Percentiles rank a stretch among this genome's conserved stretches.
These are phyloP conservation scores for Myriosclerotinia curreyana DNA, from an alignment of 2,329 filamentous ascomycete genomes.

Conservation along the genomic window DNA sequence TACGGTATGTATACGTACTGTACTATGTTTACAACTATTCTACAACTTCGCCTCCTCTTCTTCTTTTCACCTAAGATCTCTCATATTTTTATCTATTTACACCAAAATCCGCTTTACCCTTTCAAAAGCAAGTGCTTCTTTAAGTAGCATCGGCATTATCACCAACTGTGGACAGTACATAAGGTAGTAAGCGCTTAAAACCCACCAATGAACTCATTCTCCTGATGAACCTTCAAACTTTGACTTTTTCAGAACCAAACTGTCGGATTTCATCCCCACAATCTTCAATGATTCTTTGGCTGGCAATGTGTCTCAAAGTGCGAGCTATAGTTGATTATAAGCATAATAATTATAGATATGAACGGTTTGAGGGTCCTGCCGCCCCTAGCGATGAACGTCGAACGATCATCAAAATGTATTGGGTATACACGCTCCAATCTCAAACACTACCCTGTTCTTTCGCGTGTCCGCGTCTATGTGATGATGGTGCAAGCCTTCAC, in stretches of 20 bases:
- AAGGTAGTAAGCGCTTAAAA: slow-evolving; percentile 3
- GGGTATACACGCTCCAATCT: not conserved
- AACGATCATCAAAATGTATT: not conserved
- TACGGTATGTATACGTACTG: too few species aligned
- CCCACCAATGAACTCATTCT: not conserved
- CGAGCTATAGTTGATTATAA: not conserved
- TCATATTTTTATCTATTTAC: not conserved
- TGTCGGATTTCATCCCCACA: not conserved
- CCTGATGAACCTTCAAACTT: not conserved
- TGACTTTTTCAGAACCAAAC: not conserved
- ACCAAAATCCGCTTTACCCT: not conserved
- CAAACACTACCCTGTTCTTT: slow-evolving; percentile 1
- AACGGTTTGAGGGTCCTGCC: not conserved
- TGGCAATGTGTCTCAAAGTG: not conserved
- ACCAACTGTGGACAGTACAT: not conserved
- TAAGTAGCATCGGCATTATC: not conserved
- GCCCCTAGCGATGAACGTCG: slow-evolving; percentile 9
- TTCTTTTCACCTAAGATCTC: too few species aligned
- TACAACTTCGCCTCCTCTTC: too few species aligned
- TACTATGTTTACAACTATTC: too few species aligned
- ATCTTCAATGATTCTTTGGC: not conserved
- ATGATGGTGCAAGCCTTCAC: not conserved
- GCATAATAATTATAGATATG: slow-evolving; percentile 1
- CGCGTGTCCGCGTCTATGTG: slow-evolving; percentile 13
- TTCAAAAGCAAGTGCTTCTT: not conserved